Percentiles rank a stretch among this genome's conserved stretches.
Evolutionary conservation across 73 alveolate species (phyloP).

Genomic region (Paramecium primaurelia): DNA sequence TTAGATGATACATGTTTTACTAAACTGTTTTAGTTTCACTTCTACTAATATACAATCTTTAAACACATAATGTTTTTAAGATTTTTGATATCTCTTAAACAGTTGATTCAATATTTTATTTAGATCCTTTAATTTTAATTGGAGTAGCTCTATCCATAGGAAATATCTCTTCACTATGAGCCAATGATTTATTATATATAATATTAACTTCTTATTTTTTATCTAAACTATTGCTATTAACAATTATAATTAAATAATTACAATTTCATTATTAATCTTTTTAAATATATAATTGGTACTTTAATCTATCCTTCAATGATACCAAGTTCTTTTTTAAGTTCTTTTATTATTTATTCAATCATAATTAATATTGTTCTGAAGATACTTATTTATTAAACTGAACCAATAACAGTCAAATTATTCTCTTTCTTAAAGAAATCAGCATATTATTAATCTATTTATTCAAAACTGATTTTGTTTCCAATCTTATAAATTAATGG

Average conservation of each 20-base stretch:
- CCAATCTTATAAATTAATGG: slow-evolving; percentile 49
- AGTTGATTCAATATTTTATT: slow-evolving; percentile 27
- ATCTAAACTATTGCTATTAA: slow-evolving; percentile 35
- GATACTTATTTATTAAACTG: slow-evolving; percentile 5
- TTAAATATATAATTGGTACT: slow-evolving; percentile 48
- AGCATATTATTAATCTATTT: slow-evolving; percentile 15
- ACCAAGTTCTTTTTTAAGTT: slow-evolving; percentile 49
- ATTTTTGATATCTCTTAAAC: background rate
- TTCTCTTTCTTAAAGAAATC: slow-evolving; percentile 51
- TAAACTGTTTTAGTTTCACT: slow-evolving; percentile 59
- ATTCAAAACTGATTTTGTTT: slow-evolving; percentile 48
- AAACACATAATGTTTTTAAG: background rate
- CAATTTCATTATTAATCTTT: slow-evolving; percentile 44
- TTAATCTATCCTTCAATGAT: slow-evolving; percentile 51
- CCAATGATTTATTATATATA: slow-evolving; percentile 43
- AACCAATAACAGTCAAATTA: slow-evolving; percentile 52
- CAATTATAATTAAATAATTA: background rate
- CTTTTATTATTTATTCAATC: slow-evolving; percentile 39
- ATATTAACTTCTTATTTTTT: slow-evolving; percentile 49
- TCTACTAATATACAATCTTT: slow-evolving; percentile 46
- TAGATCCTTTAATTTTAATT: slow-evolving; percentile 46
- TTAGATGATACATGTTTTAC: slow-evolving; percentile 21
- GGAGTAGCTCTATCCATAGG: slow-evolving; percentile 36
- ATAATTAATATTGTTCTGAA: background rate
- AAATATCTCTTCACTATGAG: slow-evolving; percentile 54